Evolutionary conservation across 768 basidiomycete genomes (phyloP).

Genomic region (Tulasnella sp.): DNA sequence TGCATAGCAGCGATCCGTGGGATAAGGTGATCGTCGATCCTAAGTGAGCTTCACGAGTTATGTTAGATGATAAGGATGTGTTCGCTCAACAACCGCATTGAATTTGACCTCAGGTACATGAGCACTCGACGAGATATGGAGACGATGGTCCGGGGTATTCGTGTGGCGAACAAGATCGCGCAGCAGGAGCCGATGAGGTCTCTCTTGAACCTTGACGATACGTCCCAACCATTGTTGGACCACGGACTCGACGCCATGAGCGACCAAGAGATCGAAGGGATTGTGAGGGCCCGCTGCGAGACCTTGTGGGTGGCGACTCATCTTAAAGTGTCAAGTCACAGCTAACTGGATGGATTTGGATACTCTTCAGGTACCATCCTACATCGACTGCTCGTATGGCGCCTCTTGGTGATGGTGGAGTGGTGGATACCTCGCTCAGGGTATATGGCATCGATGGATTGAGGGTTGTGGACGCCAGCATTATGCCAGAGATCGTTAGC

Average conservation of each 20-base stretch:
- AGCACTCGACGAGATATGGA: slow-evolving; percentile 4
- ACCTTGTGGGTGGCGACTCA: slow-evolving; percentile 35
- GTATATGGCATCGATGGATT: slow-evolving; percentile 51
- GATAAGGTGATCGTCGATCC: neutral
- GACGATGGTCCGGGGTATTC: slow-evolving; percentile 4
- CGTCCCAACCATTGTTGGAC: slow-evolving; percentile 33
- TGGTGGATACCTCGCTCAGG: slow-evolving; percentile 41
- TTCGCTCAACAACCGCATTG: neutral
- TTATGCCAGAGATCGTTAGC: slow-evolving; percentile 41
- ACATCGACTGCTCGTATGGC: slow-evolving; percentile 34
- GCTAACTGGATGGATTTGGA: too few species aligned
- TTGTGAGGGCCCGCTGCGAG: slow-evolving; percentile 28
- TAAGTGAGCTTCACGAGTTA: neutral
- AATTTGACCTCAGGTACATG: neutral
- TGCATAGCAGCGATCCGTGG: neutral
- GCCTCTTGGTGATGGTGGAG: slow-evolving; percentile 44
- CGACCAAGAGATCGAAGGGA: slow-evolving; percentile 28
- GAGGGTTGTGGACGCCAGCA: slow-evolving; percentile 47
- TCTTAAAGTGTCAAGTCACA: too few species aligned
- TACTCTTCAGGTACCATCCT: too few species aligned
- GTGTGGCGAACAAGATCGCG: neutral
- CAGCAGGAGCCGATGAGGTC: slow-evolving; percentile 17
- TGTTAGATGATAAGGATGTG: too few species aligned
- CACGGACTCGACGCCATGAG: slow-evolving; percentile 27
- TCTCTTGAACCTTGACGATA: slow-evolving; percentile 28